These are phyloP conservation scores for Elsinoe fawcettii DNA, from an alignment of 2,329 filamentous ascomycete species.

Conservation along the genomic window DNA sequence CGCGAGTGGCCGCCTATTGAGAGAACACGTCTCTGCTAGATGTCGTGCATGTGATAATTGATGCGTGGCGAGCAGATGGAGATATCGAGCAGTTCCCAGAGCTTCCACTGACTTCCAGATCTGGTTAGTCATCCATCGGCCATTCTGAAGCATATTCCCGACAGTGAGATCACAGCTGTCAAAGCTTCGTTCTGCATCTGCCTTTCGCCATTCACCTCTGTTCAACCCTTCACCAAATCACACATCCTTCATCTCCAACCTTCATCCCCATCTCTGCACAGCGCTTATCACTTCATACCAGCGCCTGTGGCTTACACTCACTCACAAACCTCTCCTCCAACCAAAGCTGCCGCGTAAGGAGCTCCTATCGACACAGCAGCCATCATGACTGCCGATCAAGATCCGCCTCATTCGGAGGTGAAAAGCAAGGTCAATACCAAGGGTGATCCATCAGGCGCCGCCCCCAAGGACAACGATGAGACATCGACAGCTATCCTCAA, in stretches of 20 bases:
- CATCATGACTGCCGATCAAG: constrained; percentile 45
- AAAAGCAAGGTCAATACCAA: constrained; percentile 44
- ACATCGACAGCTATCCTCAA: constrained; percentile 94
- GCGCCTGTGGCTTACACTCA: not conserved
- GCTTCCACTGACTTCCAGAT: constrained; percentile 7
- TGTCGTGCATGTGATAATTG: not conserved
- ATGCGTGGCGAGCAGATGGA: not conserved
- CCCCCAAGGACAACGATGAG: constrained; percentile 83
- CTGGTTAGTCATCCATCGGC: constrained; percentile 10
- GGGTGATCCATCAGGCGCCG: constrained; percentile 83
- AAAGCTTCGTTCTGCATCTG: constrained; percentile 12
- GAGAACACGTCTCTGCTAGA: not conserved
- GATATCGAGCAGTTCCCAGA: not conserved
- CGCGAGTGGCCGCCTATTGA: not conserved
- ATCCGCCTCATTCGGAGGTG: constrained; percentile 30
- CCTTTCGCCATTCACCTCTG: constrained; percentile 10
- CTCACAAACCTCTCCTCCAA: not conserved
- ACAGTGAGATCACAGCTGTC: constrained; percentile 15
- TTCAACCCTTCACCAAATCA: not conserved
- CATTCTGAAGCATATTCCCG: not conserved
- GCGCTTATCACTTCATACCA: not conserved
- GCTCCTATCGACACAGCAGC: constrained; percentile 6
- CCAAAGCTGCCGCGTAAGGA: not conserved
- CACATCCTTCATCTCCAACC: not conserved
- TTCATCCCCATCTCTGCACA: constrained; percentile 4